Percentiles rank a stretch among this genome's conserved stretches.
Evolutionary conservation across 345 rosid genomes (phyloP).

Genomic region (Rubroshorea leprosula): DNA sequence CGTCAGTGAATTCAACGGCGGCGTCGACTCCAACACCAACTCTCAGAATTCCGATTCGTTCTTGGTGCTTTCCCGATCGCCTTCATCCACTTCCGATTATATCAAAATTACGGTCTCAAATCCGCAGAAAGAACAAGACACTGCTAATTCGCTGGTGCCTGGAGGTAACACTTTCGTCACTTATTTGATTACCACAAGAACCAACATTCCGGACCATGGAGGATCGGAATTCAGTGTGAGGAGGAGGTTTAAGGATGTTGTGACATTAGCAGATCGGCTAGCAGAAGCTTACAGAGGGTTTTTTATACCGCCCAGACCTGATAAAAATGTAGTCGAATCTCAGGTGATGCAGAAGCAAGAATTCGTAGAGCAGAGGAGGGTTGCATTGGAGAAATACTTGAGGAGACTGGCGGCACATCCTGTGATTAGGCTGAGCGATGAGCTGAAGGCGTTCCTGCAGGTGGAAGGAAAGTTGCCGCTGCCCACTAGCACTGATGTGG

Average conservation of each 20-base stretch:
- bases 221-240: slow-evolving; percentile 67
- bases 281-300: slow-evolving; percentile 82
- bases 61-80: slow-evolving; percentile 44
- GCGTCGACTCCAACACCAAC: slow-evolving; percentile 45
- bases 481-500: slow-evolving; percentile 66
- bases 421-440: slow-evolving; percentile 72
- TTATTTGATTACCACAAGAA: slow-evolving; percentile 72
- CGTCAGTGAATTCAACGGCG: slow-evolving; percentile 50
- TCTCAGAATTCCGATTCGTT: slow-evolving; percentile 35
- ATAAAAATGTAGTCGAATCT: slow-evolving; percentile 88
- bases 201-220: slow-evolving; percentile 66
- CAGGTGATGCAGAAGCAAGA: slow-evolving; percentile 99
- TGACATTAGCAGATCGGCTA: slow-evolving; percentile 72
- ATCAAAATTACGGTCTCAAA: slow-evolving; percentile 76
- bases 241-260: slow-evolving; percentile 78
- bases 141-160: slow-evolving; percentile 66
- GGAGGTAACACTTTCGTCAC: slow-evolving; percentile 72
- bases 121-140: slow-evolving; percentile 81
- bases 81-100: slow-evolving; percentile 50
- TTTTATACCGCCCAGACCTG: slow-evolving; percentile 86
- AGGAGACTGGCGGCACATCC: slow-evolving; percentile 68
- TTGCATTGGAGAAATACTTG: slow-evolving; percentile 83
- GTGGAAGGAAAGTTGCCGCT: slow-evolving; percentile 73
- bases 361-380: slow-evolving; percentile 88
- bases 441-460: slow-evolving; percentile 70